Conservation (phyloP, 805 yeast species). For the Allodekkera sacchari region DNA sequence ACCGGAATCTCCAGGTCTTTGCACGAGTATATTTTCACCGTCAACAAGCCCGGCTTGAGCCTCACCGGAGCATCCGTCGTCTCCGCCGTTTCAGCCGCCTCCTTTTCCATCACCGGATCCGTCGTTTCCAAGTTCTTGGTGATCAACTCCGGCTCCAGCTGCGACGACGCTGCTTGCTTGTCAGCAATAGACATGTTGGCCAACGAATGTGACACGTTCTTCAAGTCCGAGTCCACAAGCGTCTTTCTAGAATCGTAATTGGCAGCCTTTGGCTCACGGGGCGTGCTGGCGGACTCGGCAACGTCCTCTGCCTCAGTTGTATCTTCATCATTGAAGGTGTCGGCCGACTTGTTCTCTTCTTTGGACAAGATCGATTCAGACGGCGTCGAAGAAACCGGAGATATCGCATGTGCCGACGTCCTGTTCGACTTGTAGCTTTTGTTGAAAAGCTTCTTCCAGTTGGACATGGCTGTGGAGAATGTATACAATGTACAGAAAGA, state of each 20-base stretch:
- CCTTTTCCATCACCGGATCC: constrained; percentile 25
- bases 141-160: constrained; percentile 14
- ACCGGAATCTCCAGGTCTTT: constrained; percentile 63
- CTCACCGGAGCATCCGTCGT: constrained; percentile 1
- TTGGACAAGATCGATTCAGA: too few relatives aligned
- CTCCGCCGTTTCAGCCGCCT: constrained; percentile 3
- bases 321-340: too few relatives aligned
- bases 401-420: constrained; percentile 6
- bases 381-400: constrained; percentile 9
- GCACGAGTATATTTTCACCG: constrained; percentile 70
- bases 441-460: constrained; percentile 25
- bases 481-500: too few relatives aligned
- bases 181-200: constrained; percentile 6
- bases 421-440: constrained; percentile 10
- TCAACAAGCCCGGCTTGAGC: constrained; percentile 59
- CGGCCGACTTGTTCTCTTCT: too few relatives aligned
- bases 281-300: too few relatives aligned
- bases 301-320: too few relatives aligned
- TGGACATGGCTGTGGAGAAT: constrained; percentile 23
- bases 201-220: constrained; percentile 9
- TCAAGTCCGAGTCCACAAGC: constrained; percentile 12
- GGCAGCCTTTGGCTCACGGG: constrained; percentile 6
- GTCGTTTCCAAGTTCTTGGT: constrained; percentile 22
- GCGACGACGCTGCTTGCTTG: constrained; percentile 4
- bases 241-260: constrained; percentile 15